Conservation (phyloP, 176 grass and related monocot genomes). For the Oryza australiensis region DNA sequence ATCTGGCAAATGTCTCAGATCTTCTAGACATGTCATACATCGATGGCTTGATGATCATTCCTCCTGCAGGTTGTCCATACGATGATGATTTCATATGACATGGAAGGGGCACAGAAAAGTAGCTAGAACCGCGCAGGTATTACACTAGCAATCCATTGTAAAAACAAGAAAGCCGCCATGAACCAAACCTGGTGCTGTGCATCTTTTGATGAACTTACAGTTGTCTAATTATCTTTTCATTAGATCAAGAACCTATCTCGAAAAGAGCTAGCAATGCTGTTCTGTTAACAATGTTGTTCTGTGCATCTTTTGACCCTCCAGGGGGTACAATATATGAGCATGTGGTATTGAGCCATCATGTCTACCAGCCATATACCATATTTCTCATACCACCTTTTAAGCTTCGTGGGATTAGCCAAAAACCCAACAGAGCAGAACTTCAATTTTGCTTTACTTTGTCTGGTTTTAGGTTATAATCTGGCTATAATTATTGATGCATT, state of each 20-base stretch:
- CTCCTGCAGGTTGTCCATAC: constrained; percentile 24
- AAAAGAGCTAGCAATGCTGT: neutral
- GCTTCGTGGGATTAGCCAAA: neutral
- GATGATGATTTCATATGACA: constrained; percentile 27
- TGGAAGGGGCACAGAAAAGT: constrained; percentile 1
- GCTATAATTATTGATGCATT: neutral
- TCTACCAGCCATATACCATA: neutral
- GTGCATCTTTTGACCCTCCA: neutral
- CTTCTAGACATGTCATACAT: constrained; percentile 52
- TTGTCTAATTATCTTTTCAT: neutral
- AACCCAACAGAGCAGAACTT: neutral
- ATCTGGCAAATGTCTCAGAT: constrained; percentile 15
- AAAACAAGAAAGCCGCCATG: neutral
- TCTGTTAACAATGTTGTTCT: neutral
- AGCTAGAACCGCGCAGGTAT: neutral
- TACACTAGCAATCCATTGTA: neutral
- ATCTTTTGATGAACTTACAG: constrained; percentile 6
- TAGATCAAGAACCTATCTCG: neutral
- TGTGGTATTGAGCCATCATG: neutral
- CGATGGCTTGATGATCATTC: constrained; percentile 48
- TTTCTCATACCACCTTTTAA: neutral
- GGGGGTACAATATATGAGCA: neutral
- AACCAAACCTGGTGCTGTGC: neutral
- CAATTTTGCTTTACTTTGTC: neutral
- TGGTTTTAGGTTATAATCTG: neutral